Evolutionary conservation across 768 basidiomycete genomes (phyloP), one percentile per base, ranked within the genome.

Genomic region (Pulveroboletus sp.): DNA sequence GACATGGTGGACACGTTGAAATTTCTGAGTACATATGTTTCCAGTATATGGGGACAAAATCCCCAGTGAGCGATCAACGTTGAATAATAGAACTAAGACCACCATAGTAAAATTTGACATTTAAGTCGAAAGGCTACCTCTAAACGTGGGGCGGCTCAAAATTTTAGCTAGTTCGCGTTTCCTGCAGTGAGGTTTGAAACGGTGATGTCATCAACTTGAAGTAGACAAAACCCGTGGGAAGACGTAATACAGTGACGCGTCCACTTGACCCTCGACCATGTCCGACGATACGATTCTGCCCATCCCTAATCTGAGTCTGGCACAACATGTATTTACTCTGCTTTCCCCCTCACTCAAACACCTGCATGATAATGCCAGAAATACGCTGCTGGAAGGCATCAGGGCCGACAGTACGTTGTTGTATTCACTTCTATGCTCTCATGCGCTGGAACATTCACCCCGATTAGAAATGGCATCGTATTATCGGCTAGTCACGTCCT

Each of bases 391-490:
- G 50, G 79, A 81, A 24, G 88, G 84, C 24, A 84, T 97, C 63
- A 77, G 85, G 56, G 76, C 80, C 2, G 91, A 97, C 71, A 81
- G 90, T 90, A 60, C 53, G 87, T 76, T 40, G 47, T 41, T 39
- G 24, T 11, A 7, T 33, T n/a, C 12, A 1, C 31, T 31, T 20
- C n/a, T 27, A 35, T 7, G 38, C 27, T 48, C 34, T 29, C 1
- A 27, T 38, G 32, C 33, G 40, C 47, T 45, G 40, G 47, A 50
- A 47, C 40, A 19, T 34, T 10, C 6, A 16, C 31, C 23, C 38
- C 14, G 11, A 49, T 20, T 37, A 94, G 91, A 93, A 59, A 97
- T 95, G 94, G 83, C 82, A 1, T 89, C 94, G 0, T 95, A 90
- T 68, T 90, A 82, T 70, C 75, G 71, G 49, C 69, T 72, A 12